Conservation (phyloP, 2,329 filamentous ascomycete species). For the Fusarium nelsonii region DNA sequence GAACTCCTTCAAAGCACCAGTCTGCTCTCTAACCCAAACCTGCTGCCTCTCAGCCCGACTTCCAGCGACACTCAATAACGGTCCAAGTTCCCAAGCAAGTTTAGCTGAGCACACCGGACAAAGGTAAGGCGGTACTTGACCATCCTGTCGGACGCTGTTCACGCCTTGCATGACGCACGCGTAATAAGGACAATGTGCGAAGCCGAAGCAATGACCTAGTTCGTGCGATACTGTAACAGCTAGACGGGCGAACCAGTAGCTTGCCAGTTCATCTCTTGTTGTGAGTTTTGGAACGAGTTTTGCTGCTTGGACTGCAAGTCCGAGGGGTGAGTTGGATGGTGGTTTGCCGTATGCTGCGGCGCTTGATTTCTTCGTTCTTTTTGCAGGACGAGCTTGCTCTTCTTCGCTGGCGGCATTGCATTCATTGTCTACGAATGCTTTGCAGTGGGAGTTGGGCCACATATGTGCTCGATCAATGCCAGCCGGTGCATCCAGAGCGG, state of each 20-base stretch:
- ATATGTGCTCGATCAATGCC: conserved; percentile 62
- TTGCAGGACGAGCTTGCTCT: not conserved
- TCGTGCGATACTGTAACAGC: conserved; percentile 73
- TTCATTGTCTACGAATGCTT: conserved; percentile 58
- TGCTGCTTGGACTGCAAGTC: conserved; percentile 52
- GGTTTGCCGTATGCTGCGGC: not conserved
- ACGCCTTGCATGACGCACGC: conserved; percentile 75
- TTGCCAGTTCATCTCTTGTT: conserved; percentile 49
- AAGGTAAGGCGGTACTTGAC: conserved; percentile 71
- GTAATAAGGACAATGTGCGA: conserved; percentile 75
- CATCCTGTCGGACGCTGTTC: conserved; percentile 67
- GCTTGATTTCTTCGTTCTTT: conserved; percentile 5
- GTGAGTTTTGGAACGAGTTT: conserved; percentile 34
- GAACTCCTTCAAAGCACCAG: conserved; percentile 55
- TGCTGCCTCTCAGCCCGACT: conserved; percentile 12
- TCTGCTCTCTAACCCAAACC: conserved; percentile 51
- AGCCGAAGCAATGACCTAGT: conserved; percentile 74
- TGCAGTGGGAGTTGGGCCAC: conserved; percentile 75
- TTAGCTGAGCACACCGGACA: conserved; percentile 72
- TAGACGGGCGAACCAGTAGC: conserved; percentile 69
- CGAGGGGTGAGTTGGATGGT: conserved; percentile 47
- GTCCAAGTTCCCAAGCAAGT: conserved; percentile 51
- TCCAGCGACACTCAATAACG: conserved; percentile 35
- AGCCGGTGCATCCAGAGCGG: conserved; percentile 58
- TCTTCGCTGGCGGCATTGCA: conserved; percentile 40